These are phyloP conservation scores for Solanum verrucosum DNA, from an alignment of 257 asterid species.

Conservation along the genomic window DNA sequence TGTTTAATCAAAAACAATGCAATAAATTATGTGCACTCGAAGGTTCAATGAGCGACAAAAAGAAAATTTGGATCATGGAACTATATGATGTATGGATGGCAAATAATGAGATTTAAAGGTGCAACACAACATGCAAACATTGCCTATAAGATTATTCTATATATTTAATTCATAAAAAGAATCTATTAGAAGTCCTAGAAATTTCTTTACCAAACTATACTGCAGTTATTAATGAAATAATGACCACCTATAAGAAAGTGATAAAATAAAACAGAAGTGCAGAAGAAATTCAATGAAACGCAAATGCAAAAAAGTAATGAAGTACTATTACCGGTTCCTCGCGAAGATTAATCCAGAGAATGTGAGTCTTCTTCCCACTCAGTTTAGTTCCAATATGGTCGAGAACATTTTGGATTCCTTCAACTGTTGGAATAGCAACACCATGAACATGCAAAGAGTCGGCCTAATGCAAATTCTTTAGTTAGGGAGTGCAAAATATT, in stretches of 20 bases:
- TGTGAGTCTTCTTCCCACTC: slow-evolving; percentile 47
- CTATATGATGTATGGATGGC: not conserved
- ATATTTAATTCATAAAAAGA: not conserved
- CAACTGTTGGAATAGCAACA: slow-evolving; percentile 92
- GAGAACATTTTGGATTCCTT: slow-evolving; percentile 91
- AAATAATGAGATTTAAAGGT: not conserved
- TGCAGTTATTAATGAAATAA: not conserved
- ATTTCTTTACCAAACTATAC: not conserved
- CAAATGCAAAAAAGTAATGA: not conserved
- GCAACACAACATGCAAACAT: not conserved
- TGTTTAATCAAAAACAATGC: not conserved
- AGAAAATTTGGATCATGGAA: not conserved
- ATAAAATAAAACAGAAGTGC: not conserved
- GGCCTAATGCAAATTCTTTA: slow-evolving; percentile 35
- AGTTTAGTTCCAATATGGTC: slow-evolving; percentile 67
- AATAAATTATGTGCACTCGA: not conserved
- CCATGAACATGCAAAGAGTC: slow-evolving; percentile 81
- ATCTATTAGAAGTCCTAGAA: not conserved
- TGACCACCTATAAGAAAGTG: not conserved
- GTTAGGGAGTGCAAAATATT: not conserved
- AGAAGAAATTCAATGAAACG: not conserved
- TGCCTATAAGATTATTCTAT: not conserved
- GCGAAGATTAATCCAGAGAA: slow-evolving; percentile 90
- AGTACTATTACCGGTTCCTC: slow-evolving; percentile 84
- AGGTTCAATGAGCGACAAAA: not conserved